A percentile compares a stretch with the other conserved stretches of the same genome.
These are phyloP conservation scores for Phyllosticta citrichinensis DNA, from an alignment of 2,329 filamentous ascomycete species.

Conservation along the genomic window DNA sequence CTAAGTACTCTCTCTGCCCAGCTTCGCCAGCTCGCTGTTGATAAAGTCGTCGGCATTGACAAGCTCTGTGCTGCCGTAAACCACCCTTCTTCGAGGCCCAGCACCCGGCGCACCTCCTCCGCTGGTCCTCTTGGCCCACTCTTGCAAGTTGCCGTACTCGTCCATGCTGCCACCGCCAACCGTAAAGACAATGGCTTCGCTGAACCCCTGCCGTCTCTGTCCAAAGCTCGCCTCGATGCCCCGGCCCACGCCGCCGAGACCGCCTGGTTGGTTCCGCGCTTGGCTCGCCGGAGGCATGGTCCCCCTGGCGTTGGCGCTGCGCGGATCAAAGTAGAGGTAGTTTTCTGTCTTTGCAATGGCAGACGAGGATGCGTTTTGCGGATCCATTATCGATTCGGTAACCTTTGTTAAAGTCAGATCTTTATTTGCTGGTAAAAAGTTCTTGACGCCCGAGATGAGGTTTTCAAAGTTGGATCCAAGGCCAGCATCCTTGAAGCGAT, in stretches of 20 bases:
- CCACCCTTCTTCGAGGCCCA: constrained; percentile 64
- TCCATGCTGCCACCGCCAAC: constrained; percentile 95
- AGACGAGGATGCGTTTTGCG: constrained; percentile 74
- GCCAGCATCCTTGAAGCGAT: constrained; percentile 87
- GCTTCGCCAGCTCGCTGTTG: constrained; percentile 43
- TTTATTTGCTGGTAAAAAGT: constrained; percentile 91
- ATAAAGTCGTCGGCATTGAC: constrained; percentile 55
- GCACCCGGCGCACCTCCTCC: constrained; percentile 41
- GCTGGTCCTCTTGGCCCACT: constrained; percentile 77
- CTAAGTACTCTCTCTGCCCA: constrained; percentile 46
- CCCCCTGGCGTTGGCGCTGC: constrained; percentile 83
- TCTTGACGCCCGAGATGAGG: constrained; percentile 91
- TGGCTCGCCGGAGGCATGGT: constrained; percentile 75
- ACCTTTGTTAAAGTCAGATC: constrained; percentile 97
- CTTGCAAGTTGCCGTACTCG: constrained; percentile 93
- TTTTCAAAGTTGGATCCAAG: constrained; percentile 83
- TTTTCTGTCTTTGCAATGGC: constrained; percentile 94
- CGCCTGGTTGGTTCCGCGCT: constrained; percentile 32
- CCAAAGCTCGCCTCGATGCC: constrained; percentile 81
- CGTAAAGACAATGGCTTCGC: constrained; percentile 86
- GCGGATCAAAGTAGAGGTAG: constrained; percentile 94
- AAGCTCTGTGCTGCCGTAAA: constrained; percentile 85
- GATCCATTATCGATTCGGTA: constrained; percentile 96
- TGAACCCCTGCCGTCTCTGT: constrained; percentile 79
- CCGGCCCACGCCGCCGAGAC: constrained; percentile 32